Evolutionary conservation across 495 filamentous ascomycete genomes (phyloP).

Genomic region (Aspergillus ostianus): DNA sequence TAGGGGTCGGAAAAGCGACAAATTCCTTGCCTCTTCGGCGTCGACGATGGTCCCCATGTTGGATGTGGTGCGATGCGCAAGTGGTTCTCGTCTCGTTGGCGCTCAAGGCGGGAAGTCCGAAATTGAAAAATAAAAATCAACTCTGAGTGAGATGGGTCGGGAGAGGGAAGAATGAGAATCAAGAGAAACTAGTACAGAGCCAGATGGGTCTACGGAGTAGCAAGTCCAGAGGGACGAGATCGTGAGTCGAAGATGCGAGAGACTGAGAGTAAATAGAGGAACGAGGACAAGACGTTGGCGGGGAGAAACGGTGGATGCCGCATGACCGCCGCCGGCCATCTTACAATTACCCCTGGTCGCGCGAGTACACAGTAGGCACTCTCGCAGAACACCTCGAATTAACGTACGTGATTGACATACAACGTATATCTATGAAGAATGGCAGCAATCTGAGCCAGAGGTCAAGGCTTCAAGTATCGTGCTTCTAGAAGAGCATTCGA

Average conservation of each 20-base stretch:
- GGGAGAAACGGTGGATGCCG: no score
- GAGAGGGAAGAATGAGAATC: not conserved
- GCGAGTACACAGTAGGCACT: no score
- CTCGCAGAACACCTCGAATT: no score
- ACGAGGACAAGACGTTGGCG: no score
- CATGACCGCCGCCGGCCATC: no score
- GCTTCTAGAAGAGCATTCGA: not conserved
- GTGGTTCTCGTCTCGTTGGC: constrained; percentile 14
- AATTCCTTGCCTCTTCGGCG: constrained; percentile 45
- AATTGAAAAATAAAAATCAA: not conserved
- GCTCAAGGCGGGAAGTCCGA: constrained; percentile 16
- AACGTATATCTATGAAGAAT: no score
- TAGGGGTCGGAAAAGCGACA: constrained; percentile 49
- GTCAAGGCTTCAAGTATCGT: no score
- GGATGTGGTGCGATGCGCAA: constrained; percentile 10
- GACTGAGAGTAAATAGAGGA: no score
- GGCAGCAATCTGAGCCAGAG: no score
- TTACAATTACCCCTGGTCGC: no score
- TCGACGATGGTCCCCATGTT: constrained; percentile 39
- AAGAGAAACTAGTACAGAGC: not conserved
- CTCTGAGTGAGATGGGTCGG: not conserved
- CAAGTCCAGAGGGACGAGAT: not conserved
- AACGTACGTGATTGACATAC: no score
- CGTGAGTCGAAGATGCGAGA: not conserved
- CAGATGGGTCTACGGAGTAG: not conserved